Conservation (phyloP, 345 rosid genomes). For the Mangifera indica region DNA sequence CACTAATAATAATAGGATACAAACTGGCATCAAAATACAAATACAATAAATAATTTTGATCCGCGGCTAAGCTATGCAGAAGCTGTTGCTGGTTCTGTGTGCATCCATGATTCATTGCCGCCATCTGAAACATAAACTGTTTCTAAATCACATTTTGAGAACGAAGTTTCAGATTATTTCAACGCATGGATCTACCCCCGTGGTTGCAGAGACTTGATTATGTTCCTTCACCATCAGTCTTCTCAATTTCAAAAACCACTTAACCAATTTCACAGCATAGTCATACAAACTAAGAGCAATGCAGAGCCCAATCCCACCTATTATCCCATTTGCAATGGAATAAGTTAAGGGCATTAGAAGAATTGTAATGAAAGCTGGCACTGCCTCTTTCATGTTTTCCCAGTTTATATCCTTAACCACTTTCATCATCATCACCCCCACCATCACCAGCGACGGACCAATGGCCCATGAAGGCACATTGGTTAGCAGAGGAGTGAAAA, state of each 20-base stretch:
- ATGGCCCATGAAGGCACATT: slow-evolving; percentile 94
- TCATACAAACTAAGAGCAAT: slow-evolving; percentile 65
- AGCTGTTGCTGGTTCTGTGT: background rate
- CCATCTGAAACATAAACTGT: background rate
- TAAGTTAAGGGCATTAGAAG: slow-evolving; percentile 83
- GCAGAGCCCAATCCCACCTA: slow-evolving; percentile 70
- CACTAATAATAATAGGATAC: too few relatives aligned
- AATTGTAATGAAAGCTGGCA: slow-evolving; percentile 81
- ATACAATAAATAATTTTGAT: background rate
- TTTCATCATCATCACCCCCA: slow-evolving; percentile 91
- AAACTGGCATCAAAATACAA: background rate
- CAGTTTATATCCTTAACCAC: slow-evolving; percentile 71
- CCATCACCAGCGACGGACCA: slow-evolving; percentile 78
- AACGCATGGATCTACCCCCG: slow-evolving; percentile 24
- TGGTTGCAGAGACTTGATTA: slow-evolving; percentile 63
- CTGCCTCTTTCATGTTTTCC: slow-evolving; percentile 65
- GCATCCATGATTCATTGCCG: background rate
- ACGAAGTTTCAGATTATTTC: slow-evolving; percentile 32
- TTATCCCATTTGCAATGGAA: slow-evolving; percentile 82
- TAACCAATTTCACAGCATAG: slow-evolving; percentile 19
- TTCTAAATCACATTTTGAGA: background rate
- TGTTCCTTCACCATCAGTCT: slow-evolving; percentile 52
- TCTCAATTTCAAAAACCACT: slow-evolving; percentile 45
- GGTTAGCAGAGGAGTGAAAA: slow-evolving; percentile 62
- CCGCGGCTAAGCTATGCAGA: background rate